Conservation (phyloP, 352 stramenopile species). For the Globisporangium recalcitrans region DNA sequence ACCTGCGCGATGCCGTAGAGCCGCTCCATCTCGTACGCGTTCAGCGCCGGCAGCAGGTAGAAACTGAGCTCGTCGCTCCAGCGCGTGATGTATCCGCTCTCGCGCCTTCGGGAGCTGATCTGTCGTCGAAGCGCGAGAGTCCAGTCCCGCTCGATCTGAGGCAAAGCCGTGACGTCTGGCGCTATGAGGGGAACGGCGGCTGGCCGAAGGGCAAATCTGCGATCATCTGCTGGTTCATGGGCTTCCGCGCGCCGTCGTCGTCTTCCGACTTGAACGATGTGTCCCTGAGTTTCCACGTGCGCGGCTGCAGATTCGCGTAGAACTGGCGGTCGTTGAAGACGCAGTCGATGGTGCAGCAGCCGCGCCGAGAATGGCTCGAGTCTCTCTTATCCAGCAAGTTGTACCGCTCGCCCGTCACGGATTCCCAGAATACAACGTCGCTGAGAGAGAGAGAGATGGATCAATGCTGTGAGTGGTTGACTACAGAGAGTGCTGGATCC, state of each 20-base stretch:
- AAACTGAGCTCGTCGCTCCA: constrained; percentile 80
- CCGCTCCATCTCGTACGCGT: constrained; percentile 84
- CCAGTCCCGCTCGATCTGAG: constrained; percentile 50
- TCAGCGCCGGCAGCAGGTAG: constrained; percentile 77
- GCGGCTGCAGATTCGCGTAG: constrained; percentile 72
- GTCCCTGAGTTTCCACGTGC: constrained; percentile 34
- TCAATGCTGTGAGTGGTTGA: too few relatives aligned
- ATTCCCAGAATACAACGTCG: constrained; percentile 67
- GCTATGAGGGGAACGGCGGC: constrained; percentile 22
- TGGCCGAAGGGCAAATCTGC: constrained; percentile 35
- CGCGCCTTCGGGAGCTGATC: constrained; percentile 39
- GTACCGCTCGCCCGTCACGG: constrained; percentile 52
- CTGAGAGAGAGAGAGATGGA: constrained; percentile 1
- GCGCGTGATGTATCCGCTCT: constrained; percentile 45
- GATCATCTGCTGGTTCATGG: constrained; percentile 46
- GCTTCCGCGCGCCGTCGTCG: constrained; percentile 54
- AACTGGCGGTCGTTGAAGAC: constrained; percentile 74
- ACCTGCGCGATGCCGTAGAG: constrained; percentile 55
- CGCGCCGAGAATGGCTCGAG: constrained; percentile 15
- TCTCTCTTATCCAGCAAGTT: constrained; percentile 22
- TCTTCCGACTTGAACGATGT: constrained; percentile 51
- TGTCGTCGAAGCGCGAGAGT: constrained; percentile 26
- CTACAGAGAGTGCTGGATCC: neutral
- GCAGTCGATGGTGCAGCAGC: constrained; percentile 76
- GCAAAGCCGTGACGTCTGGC: constrained; percentile 25